Percentiles rank a stretch among this genome's conserved stretches.
Conservation (phyloP, 441 rosid species). For the Populus trichocarpa region DNA sequence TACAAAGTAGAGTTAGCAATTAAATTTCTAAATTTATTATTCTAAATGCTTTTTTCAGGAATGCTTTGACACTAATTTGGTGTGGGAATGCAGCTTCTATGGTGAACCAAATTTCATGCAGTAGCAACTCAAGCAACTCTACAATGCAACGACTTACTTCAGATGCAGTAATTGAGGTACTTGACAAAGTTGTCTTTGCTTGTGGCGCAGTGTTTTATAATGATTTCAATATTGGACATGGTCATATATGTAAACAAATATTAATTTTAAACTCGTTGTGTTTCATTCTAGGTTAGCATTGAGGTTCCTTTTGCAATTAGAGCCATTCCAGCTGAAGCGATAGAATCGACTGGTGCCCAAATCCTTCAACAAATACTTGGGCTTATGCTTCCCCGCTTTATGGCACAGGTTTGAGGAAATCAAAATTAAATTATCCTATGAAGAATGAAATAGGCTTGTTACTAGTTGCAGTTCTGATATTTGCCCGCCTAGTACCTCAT, state of each 20-base stretch:
- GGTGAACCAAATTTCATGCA: slow-evolving; percentile 81
- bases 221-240: not conserved
- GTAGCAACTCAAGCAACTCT: slow-evolving; percentile 33
- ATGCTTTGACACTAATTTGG: slow-evolving; percentile 38
- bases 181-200: slow-evolving; percentile 7
- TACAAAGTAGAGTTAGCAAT: slow-evolving; percentile 7
- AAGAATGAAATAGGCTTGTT: slow-evolving; percentile 7
- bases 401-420: slow-evolving; percentile 67
- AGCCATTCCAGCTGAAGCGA: slow-evolving; percentile 61
- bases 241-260: not conserved
- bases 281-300: slow-evolving; percentile 55
- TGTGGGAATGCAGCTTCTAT: slow-evolving; percentile 82
- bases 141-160: slow-evolving; percentile 64
- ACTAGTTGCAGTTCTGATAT: not conserved
- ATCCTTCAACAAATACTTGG: slow-evolving; percentile 78
- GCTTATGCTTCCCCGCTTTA: slow-evolving; percentile 88
- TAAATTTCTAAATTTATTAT: slow-evolving; percentile 18
- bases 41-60: slow-evolving; percentile 22
- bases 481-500: not conserved
- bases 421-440: slow-evolving; percentile 7
- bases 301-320: slow-evolving; percentile 80
- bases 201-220: slow-evolving; percentile 8
- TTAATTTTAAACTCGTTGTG: not conserved
- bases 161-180: slow-evolving; percentile 87
- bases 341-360: slow-evolving; percentile 79